These are phyloP conservation scores for Tylopilus sp. DNA, from an alignment of 768 basidiomycete genomes.

Conservation along the genomic window DNA sequence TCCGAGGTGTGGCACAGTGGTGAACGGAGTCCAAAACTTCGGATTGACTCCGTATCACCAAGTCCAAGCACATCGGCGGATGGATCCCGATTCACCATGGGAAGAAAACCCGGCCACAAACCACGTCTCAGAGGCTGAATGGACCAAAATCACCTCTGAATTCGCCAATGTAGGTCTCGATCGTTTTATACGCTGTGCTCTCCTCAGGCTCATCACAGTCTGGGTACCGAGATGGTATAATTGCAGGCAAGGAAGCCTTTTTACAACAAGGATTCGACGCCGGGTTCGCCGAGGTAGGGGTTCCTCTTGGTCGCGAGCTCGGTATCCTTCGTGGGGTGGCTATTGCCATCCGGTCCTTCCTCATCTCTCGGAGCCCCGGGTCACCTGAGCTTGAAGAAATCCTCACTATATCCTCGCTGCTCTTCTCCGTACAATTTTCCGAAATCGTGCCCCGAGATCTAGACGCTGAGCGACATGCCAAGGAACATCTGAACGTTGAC, in stretches of 20 bases:
- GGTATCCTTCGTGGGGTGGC: slow-evolving; percentile 74
- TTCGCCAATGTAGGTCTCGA: slow-evolving; percentile 60
- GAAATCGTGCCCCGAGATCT: slow-evolving; percentile 74
- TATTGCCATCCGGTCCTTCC: slow-evolving; percentile 57
- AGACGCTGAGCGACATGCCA: slow-evolving; percentile 76
- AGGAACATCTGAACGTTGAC: slow-evolving; percentile 50
- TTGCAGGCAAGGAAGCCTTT: slow-evolving; percentile 81
- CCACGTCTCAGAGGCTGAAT: slow-evolving; percentile 50
- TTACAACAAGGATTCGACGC: slow-evolving; percentile 90
- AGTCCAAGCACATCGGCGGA: no score
- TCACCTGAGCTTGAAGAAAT: slow-evolving; percentile 37
- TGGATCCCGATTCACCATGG: no score
- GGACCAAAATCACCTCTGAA: slow-evolving; percentile 62
- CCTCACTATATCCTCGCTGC: slow-evolving; percentile 49
- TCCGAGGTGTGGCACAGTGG: no score
- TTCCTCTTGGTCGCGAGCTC: slow-evolving; percentile 70
- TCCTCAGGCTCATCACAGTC: slow-evolving; percentile 43
- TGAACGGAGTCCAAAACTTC: no score
- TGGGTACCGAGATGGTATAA: slow-evolving; percentile 96
- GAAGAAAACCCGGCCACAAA: slow-evolving; percentile 31
- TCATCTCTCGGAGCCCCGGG: slow-evolving; percentile 33
- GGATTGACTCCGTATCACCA: no score
- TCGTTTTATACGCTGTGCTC: neutral
- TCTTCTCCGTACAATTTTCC: slow-evolving; percentile 60
- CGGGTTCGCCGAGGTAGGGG: slow-evolving; percentile 72